Base-by-base conservation (phyloP, 495 filamentous ascomycete species). In the Usnea hakonensis region DNA sequence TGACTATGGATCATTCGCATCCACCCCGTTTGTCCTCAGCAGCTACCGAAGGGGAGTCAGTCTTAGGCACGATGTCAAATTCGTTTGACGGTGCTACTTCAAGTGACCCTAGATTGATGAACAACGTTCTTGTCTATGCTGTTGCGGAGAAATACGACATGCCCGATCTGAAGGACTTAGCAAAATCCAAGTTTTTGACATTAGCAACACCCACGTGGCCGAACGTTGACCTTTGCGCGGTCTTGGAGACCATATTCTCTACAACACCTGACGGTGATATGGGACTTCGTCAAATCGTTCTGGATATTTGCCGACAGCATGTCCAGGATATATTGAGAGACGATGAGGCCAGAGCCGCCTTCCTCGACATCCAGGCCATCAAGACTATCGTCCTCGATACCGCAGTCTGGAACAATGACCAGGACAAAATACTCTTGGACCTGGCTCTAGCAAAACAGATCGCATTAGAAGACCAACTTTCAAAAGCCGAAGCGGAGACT, bases 131-230 rank as follows among this genome's bases (percentile, higher is more conserved):
- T 0, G 55, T 58, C n/a, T 41, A 58, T 30, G 38, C 61, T 2
- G 28, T 58, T 4, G 53, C 54, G 0, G 52, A 35, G 1, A 63
- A 37, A 38, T 63, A 63, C 52, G 61, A 63, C 16, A 21, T 53
- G 4, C 28, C 54, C 3, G 32, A 37, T 4, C 28, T 58, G 30
- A 58, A 41, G 43, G 40, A 58, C 3, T 16, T 58, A 17, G 55
- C 61, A n/a, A 57, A 50, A 43, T 8, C 5, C 26, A 57, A 58
- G 32, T 63, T 63, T 3, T 21, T 10, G 1, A 17, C 17, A 7
- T 16, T 43, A 6, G 21, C 17, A 2, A n/a, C 1, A 0, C 7
- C 32, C 26, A 26, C 19, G 26, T 44, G 26, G 52, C 28, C 40
- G 3, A 2, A 36, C n/a, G 7, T 7, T 1, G 41, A 52, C 0